Conservation (phyloP, 805 yeast species). For the Metschnikowia santaceciliae region DNA sequence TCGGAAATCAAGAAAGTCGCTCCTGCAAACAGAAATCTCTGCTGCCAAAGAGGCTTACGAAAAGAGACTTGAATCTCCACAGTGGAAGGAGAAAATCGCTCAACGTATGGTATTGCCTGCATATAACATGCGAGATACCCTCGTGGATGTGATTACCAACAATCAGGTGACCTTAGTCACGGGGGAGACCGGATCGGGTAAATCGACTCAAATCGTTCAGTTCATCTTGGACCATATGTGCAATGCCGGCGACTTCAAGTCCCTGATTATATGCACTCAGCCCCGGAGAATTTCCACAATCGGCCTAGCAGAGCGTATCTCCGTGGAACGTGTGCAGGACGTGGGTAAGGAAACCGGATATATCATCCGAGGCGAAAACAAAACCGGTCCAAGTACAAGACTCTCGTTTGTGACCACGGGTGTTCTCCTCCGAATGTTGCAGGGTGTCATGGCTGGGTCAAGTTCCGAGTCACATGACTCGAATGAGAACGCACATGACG, state of each 20-base stretch:
- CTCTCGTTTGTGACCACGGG: constrained; percentile 92
- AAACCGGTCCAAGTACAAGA: constrained; percentile 55
- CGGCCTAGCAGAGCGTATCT: constrained; percentile 88
- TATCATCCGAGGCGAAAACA: constrained; percentile 85
- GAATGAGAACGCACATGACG: background rate
- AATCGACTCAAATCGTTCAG: constrained; percentile 92
- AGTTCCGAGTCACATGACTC: background rate
- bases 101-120: constrained; percentile 71
- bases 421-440: constrained; percentile 82
- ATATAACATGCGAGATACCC: constrained; percentile 59
- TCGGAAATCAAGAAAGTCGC: background rate
- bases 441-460: constrained; percentile 36
- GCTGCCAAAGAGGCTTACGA: background rate
- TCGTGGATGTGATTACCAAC: constrained; percentile 52
- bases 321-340: constrained; percentile 67
- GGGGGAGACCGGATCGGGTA: constrained; percentile 98
- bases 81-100: background rate
- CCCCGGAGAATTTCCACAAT: constrained; percentile 95
- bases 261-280: constrained; percentile 81
- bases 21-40: background rate
- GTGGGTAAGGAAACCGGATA: constrained; percentile 84
- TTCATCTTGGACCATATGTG: constrained; percentile 71
- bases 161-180: constrained; percentile 75
- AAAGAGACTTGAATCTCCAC: background rate
- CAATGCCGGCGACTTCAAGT: constrained; percentile 43